phyloP scores from a whole-genome alignment of 2,329 filamentous ascomycete species.

The Xylaria sp. region DNA sequence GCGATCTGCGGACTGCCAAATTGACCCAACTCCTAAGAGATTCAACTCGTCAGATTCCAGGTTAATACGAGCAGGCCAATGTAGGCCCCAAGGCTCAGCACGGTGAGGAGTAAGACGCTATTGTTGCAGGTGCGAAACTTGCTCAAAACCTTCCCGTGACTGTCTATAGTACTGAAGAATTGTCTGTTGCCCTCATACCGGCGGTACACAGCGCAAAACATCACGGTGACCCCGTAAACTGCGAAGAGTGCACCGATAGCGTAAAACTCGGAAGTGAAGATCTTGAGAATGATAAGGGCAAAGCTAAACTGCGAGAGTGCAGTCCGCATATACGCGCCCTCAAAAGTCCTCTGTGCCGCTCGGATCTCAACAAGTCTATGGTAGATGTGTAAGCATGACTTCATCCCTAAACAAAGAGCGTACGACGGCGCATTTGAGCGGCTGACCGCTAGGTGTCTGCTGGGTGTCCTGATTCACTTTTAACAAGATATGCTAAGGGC shows the following conservation, averaged over 20 bases:
- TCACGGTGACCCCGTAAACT: conserved; percentile 83
- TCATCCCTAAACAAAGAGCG: neutral
- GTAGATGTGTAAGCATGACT: conserved; percentile 8
- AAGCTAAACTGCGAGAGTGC: conserved; percentile 95
- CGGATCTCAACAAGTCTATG: conserved; percentile 84
- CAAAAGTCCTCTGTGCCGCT: conserved; percentile 93
- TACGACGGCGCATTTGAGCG: neutral
- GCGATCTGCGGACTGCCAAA: neutral
- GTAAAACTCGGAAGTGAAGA: conserved; percentile 97
- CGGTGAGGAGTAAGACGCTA: conserved; percentile 63
- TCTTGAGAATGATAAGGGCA: conserved; percentile 90
- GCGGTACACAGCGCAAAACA: conserved; percentile 83
- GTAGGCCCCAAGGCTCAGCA: conserved; percentile 63
- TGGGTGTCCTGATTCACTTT: neutral
- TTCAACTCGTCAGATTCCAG: conserved; percentile 48
- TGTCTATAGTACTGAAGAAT: conserved; percentile 73
- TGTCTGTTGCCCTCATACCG: conserved; percentile 91
- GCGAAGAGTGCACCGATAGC: conserved; percentile 95
- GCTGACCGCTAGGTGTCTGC: neutral
- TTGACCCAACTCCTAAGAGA: neutral
- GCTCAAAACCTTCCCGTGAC: conserved; percentile 50
- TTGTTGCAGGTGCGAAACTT: conserved; percentile 70
- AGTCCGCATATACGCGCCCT: conserved; percentile 95
- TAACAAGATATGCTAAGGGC: neutral
- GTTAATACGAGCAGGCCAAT: conserved; percentile 61